Evolutionary conservation across 306 rosid species (phyloP), one percentile per base, ranked within the genome.

Genomic region (Mimosa pudica): DNA sequence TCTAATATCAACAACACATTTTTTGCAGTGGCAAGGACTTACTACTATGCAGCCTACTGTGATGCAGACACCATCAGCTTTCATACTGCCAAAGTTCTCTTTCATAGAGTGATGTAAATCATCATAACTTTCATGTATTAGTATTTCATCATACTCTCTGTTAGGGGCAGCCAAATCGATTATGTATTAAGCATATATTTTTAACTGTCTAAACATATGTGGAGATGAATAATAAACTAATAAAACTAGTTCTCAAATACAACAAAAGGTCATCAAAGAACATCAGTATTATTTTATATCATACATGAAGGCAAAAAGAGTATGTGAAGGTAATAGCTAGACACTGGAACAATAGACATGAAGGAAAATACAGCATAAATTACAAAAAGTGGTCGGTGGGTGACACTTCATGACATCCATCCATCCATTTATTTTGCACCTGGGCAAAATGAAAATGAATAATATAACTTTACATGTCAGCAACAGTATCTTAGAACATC

Each of bases 51-150:
- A 32, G 89, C 93, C 18, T 84, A 85, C 71, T 89, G 54, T 80
- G 92, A 91, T 48, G 77, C 83, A 32, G 80, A 70, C 71, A 90
- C 87, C 51, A 88, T 92, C 70, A 68, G 58, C 71, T 70, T 79
- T 79, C 97, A 95, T 82, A 76, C 89, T 58, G 81, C 86, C 47
- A 82, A 88, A 84, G 96, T 95, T 49, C 90, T 95, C 30, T 91
- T 90, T 75, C 83, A 91, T 76, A 84, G 85, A 86, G 95, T 87
- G 13, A 75, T 65, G 51, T 92, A n/a, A 55, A 47, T 52, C 75
- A 47, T 16, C 62, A 13, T 11, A 49, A 33, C 33, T 4, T 58
- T 46, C 32, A 13, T n/a, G 47, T 33, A 12, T 5, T 20, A 6
- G 58, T 51, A 13, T 13, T 16, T 64, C 49, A 12, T 57, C 5